Percentiles rank a stretch among this genome's conserved stretches.
These are phyloP conservation scores for Orobanche coerulescens DNA, from an alignment of 257 asterid species.

Conservation along the genomic window DNA sequence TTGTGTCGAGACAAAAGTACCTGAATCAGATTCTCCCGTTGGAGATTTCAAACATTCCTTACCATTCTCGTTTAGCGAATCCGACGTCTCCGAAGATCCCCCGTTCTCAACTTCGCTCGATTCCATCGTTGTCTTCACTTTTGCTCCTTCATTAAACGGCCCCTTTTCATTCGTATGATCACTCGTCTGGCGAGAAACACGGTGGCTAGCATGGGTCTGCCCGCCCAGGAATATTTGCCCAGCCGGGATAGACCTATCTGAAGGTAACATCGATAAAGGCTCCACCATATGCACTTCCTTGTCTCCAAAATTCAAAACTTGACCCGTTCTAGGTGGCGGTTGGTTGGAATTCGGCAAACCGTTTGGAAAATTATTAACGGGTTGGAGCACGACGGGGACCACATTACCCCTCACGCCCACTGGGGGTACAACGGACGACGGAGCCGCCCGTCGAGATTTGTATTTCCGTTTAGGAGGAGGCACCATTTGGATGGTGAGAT, in stretches of 20 bases:
- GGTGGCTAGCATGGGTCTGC: slow-evolving; percentile 30
- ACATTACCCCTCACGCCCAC: slow-evolving; percentile 52
- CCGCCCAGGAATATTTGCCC: slow-evolving; percentile 34
- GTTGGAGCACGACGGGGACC: slow-evolving; percentile 60
- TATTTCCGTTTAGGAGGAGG: slow-evolving; percentile 3
- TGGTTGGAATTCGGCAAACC: slow-evolving; percentile 26
- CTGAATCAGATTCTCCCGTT: slow-evolving; percentile 30
- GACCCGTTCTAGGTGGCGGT: slow-evolving; percentile 22
- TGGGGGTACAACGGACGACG: slow-evolving; percentile 23
- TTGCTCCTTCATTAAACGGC: slow-evolving; percentile 25
- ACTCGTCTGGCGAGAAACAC: slow-evolving; percentile 6
- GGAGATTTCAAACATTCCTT: slow-evolving; percentile 31
- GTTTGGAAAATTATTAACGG: slow-evolving; percentile 30
- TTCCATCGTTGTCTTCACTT: slow-evolving; percentile 23
- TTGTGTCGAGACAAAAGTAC: slow-evolving; percentile 23
- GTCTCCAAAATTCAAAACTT: slow-evolving; percentile 34
- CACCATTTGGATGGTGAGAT: neutral
- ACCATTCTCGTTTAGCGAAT: slow-evolving; percentile 31
- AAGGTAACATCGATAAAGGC: slow-evolving; percentile 60
- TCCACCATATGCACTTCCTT: slow-evolving; percentile 54
- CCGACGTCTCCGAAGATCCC: slow-evolving; percentile 44
- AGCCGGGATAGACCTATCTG: slow-evolving; percentile 44
- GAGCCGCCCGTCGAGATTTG: neutral
- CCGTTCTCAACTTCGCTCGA: slow-evolving; percentile 27
- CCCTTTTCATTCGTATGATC: slow-evolving; percentile 25